These are phyloP conservation scores for Backusella macrospora DNA, from an alignment of 192 early-diverging fungal genomes.

Conservation along the genomic window DNA sequence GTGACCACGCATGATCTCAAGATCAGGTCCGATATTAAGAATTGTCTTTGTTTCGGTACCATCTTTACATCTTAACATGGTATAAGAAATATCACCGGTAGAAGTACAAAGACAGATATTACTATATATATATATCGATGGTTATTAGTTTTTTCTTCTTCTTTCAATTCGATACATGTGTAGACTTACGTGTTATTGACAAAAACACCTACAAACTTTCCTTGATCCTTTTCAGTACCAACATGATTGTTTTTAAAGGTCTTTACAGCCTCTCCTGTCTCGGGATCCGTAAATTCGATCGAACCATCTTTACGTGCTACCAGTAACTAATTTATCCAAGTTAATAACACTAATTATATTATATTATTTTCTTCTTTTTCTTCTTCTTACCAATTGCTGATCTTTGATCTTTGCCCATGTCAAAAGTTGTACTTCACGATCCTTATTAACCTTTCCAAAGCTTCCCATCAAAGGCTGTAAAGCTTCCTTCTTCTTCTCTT, in stretches of 20 bases:
- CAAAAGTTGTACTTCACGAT: slow-evolving; percentile 30
- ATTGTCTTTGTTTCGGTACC: slow-evolving; percentile 30
- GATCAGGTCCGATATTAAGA: slow-evolving; percentile 40
- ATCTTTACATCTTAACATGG: slow-evolving; percentile 13
- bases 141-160: slow-evolving; percentile 3
- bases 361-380: slow-evolving; percentile 39
- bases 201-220: slow-evolving; percentile 52
- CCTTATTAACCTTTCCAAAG: slow-evolving; percentile 34
- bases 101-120: slow-evolving; percentile 27
- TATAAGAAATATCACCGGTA: slow-evolving; percentile 21
- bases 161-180: slow-evolving; percentile 2
- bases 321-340: slow-evolving; percentile 38
- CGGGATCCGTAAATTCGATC: slow-evolving; percentile 50
- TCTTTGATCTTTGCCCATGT: slow-evolving; percentile 30
- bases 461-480: slow-evolving; percentile 20
- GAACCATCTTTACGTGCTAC: slow-evolving; percentile 58
- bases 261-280: slow-evolving; percentile 35
- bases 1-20: slow-evolving; percentile 73
- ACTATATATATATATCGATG: neutral
- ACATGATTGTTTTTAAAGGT: slow-evolving; percentile 42
- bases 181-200: slow-evolving; percentile 45
- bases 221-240: slow-evolving; percentile 41
- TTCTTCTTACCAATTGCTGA: slow-evolving; percentile 30
- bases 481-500: slow-evolving; percentile 20
- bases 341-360: slow-evolving; percentile 6